A percentile compares a stretch with the other conserved stretches of the same genome.
These are phyloP conservation scores for Papiliotrema nemorosa DNA, from an alignment of 1,284 basidiomycete genomes.

Conservation along the genomic window DNA sequence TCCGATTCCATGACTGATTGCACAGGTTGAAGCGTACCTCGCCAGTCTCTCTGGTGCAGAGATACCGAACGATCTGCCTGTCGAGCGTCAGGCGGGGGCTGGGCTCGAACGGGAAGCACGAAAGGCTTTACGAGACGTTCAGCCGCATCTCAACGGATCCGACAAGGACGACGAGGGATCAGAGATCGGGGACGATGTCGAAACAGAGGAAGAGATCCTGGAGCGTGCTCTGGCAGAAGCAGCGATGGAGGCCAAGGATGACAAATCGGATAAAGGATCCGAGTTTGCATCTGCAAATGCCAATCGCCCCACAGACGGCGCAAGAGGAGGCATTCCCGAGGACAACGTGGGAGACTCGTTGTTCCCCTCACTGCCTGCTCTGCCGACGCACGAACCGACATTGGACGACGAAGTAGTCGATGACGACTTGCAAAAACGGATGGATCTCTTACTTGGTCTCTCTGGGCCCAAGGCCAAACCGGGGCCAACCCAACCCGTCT, in stretches of 20 bases:
- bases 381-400: conserved; percentile 17
- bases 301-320: neutral
- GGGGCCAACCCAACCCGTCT: conserved; percentile 1
- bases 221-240: conserved; percentile 32
- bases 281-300: neutral
- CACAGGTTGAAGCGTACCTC: conserved; percentile 9
- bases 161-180: conserved; percentile 7
- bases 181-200: conserved; percentile 14
- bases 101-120: conserved; percentile 15
- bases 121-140: conserved; percentile 5
- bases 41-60: neutral
- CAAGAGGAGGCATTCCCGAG: neutral
- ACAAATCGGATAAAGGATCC: neutral
- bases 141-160: neutral
- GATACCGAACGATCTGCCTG: neutral
- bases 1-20: neutral
- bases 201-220: conserved; percentile 34
- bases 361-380: conserved; percentile 25
- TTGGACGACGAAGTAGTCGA: conserved; percentile 7
- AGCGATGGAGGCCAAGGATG: conserved; percentile 1
- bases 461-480: conserved; percentile 21
- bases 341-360: conserved; percentile 4
- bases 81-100: neutral
- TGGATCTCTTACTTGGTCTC: conserved; percentile 30
- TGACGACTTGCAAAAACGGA: conserved; percentile 17